These are phyloP conservation scores for Pythium dissimile DNA, from an alignment of 352 stramenopile species.

Conservation along the genomic window DNA sequence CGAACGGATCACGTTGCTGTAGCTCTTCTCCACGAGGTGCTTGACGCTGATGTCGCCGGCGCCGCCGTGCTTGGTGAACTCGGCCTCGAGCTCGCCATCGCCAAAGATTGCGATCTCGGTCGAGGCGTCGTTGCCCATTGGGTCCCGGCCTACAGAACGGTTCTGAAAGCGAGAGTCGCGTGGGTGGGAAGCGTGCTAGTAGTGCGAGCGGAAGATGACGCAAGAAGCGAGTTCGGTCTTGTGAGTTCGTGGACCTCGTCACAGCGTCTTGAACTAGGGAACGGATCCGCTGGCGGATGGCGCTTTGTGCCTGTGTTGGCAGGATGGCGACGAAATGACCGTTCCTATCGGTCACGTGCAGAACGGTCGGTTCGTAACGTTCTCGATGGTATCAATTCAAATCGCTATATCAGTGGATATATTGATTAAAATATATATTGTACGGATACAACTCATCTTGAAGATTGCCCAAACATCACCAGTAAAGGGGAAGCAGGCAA, in stretches of 20 bases:
- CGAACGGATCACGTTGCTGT: conserved; percentile 69
- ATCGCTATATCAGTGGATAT: conserved; percentile 1
- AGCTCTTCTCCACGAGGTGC: conserved; percentile 67
- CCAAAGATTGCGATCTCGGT: conserved; percentile 81
- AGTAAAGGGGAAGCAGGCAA: background rate
- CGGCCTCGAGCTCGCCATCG: conserved; percentile 69
- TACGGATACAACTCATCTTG: conserved; percentile 10
- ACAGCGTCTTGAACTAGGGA: too few species aligned
- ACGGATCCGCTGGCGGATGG: background rate
- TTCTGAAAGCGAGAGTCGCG: background rate
- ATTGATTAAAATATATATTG: background rate
- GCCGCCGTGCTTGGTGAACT: conserved; percentile 62
- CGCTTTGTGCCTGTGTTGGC: too few species aligned
- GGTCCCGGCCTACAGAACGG: background rate
- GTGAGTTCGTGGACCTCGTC: too few species aligned
- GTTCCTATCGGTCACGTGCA: background rate
- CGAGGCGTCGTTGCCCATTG: conserved; percentile 73
- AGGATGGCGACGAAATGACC: background rate
- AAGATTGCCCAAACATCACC: conserved; percentile 22
- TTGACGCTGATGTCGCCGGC: conserved; percentile 68
- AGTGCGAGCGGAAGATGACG: background rate
- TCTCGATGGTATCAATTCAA: too few species aligned
- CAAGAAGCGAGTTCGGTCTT: too few species aligned
- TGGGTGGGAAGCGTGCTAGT: background rate
- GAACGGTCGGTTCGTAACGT: background rate